These are phyloP conservation scores for Xylaria palmicola DNA, from an alignment of 495 filamentous ascomycete genomes.

Conservation along the genomic window DNA sequence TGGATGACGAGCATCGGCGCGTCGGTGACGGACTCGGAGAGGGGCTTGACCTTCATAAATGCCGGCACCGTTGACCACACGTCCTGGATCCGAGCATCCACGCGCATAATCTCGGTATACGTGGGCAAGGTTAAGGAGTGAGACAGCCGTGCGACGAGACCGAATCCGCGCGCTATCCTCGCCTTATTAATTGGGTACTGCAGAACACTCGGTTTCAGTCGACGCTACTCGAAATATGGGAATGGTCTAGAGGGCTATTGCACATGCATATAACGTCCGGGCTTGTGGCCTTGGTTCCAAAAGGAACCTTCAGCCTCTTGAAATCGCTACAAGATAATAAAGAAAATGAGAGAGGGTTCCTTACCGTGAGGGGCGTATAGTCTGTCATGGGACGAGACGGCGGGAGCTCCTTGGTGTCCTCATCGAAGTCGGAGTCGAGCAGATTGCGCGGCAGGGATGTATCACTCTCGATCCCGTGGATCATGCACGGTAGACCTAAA, in stretches of 20 bases:
- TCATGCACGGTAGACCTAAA: constrained; percentile 53
- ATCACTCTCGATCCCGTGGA: constrained; percentile 49
- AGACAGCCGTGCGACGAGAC: constrained; percentile 38
- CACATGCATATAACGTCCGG: no score
- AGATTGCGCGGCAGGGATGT: constrained; percentile 46
- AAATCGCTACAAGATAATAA: no score
- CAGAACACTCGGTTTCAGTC: no score
- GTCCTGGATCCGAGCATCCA: constrained; percentile 62
- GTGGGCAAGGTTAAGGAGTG: constrained; percentile 39
- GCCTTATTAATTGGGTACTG: constrained; percentile 52
- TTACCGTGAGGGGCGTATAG: constrained; percentile 45
- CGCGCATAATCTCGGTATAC: constrained; percentile 65
- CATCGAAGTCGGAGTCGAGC: constrained; percentile 49
- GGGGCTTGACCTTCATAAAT: constrained; percentile 57
- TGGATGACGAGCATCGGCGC: constrained; percentile 63
- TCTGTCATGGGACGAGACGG: constrained; percentile 43
- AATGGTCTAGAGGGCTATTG: no score
- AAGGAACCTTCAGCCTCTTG: no score
- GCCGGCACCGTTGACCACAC: constrained; percentile 56
- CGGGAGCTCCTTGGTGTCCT: constrained; percentile 43
- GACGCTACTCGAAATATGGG: no score
- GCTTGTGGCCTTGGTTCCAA: no score
- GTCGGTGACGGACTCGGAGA: constrained; percentile 63
- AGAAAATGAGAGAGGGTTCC: no score
- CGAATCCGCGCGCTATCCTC: constrained; percentile 36